Conservation (phyloP, 2,329 filamentous ascomycete species). For the Raffaelea albimanens region DNA sequence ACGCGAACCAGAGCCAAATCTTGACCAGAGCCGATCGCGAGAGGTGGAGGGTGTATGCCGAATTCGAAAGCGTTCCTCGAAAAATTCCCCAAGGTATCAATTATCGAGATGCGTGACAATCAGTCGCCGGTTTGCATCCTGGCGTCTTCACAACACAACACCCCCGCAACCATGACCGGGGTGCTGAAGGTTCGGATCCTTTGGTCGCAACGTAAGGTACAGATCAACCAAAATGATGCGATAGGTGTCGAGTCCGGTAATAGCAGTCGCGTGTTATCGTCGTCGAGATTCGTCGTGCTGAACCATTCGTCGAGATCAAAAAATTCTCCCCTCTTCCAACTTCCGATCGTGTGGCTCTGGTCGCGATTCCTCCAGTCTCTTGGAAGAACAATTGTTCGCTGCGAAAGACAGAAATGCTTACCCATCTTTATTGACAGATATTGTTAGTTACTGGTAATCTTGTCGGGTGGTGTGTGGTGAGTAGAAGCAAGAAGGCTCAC, state of each 20-base stretch:
- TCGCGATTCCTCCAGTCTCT: not conserved
- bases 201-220: too few species aligned
- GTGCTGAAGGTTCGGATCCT: too few species aligned
- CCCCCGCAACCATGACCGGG: too few species aligned
- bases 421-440: slow-evolving; percentile 12
- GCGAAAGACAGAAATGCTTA: slow-evolving; percentile 2
- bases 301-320: not conserved
- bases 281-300: not conserved
- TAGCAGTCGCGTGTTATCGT: not conserved
- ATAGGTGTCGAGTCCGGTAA: not conserved
- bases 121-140: too few species aligned
- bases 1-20: too few species aligned
- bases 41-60: too few species aligned
- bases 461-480: not conserved
- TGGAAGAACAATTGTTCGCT: not conserved
- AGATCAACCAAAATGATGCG: too few species aligned
- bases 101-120: too few species aligned
- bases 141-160: too few species aligned
- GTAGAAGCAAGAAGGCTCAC: slow-evolving; percentile 15
- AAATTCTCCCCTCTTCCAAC: not conserved
- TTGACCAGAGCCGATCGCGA: too few species aligned
- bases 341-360: slow-evolving; percentile 1
- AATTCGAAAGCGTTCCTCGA: too few species aligned
- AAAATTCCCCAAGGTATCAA: too few species aligned
- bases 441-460: slow-evolving; percentile 28